Percentiles rank a stretch among this genome's conserved stretches.
Conservation (phyloP, 75 land plant species). For the Picea sitchensis region DNA sequence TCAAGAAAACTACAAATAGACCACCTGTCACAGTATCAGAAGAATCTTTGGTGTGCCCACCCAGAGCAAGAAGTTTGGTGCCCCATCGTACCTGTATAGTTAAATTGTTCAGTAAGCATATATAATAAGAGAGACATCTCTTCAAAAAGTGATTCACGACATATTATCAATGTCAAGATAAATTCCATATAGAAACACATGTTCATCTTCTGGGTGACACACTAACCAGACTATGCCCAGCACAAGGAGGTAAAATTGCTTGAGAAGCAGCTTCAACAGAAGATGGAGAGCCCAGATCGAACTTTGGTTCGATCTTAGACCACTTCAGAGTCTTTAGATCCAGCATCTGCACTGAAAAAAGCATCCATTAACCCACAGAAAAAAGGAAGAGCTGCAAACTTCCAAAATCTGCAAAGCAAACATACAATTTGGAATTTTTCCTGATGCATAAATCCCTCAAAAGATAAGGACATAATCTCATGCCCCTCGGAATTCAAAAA, state of each 20-base stretch:
- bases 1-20: neutral
- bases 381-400: neutral
- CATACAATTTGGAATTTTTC: neutral
- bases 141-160: neutral
- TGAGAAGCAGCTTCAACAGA: constrained; percentile 7
- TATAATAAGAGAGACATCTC: neutral
- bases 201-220: neutral
- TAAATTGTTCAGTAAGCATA: constrained; percentile 11
- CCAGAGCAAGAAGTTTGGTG: constrained; percentile 65
- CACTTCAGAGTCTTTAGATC: constrained; percentile 69
- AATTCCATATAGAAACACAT: neutral
- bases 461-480: neutral
- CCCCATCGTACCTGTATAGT: constrained; percentile 63
- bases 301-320: constrained; percentile 58
- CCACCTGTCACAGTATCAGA: constrained; percentile 59
- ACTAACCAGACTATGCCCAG: constrained; percentile 81
- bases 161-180: neutral
- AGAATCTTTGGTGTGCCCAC: constrained; percentile 62
- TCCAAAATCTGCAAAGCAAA: neutral
- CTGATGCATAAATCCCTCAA: neutral
- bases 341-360: constrained; percentile 50
- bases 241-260: constrained; percentile 57
- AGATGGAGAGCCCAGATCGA: constrained; percentile 18
- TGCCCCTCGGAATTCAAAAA: neutral
- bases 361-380: neutral